Conservation (phyloP, 148 eudicot genomes). For the Dysphania ambrosioides region DNA sequence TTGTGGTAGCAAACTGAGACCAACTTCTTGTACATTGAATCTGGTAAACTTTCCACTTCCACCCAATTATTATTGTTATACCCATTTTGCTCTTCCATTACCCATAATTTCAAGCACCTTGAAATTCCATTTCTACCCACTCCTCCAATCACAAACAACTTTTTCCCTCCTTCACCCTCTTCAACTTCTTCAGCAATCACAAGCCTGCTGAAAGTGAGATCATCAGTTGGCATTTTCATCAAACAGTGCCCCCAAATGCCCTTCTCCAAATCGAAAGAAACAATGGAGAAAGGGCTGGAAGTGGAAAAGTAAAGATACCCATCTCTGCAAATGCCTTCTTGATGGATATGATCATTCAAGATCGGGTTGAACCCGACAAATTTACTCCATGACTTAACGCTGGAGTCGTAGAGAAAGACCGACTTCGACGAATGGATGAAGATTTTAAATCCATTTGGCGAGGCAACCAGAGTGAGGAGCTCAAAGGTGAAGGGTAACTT, state of each 20-base stretch:
- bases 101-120: constrained; percentile 59
- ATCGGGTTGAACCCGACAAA: constrained; percentile 27
- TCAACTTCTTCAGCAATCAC: constrained; percentile 30
- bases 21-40: constrained; percentile 59
- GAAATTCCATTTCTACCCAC: constrained; percentile 61
- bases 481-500: constrained; percentile 39
- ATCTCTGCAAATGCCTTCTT: constrained; percentile 41
- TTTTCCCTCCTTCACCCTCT: constrained; percentile 22
- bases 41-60: constrained; percentile 52
- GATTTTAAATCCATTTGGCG: constrained; percentile 37
- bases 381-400: constrained; percentile 28
- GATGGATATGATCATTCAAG: constrained; percentile 34
- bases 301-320: constrained; percentile 49
- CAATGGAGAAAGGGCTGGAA: constrained; percentile 37
- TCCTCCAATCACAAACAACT: constrained; percentile 55
- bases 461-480: constrained; percentile 36
- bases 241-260: constrained; percentile 38
- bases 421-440: constrained; percentile 30
- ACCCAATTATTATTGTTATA: constrained; percentile 27
- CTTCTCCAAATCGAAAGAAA: constrained; percentile 35
- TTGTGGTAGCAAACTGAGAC: constrained; percentile 67
- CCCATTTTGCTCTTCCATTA: constrained; percentile 24
- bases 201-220: constrained; percentile 47
- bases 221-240: constrained; percentile 27
- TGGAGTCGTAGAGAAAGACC: constrained; percentile 47